phyloP scores from a whole-genome alignment of 306 rosid species.

The Casuarina glauca region DNA sequence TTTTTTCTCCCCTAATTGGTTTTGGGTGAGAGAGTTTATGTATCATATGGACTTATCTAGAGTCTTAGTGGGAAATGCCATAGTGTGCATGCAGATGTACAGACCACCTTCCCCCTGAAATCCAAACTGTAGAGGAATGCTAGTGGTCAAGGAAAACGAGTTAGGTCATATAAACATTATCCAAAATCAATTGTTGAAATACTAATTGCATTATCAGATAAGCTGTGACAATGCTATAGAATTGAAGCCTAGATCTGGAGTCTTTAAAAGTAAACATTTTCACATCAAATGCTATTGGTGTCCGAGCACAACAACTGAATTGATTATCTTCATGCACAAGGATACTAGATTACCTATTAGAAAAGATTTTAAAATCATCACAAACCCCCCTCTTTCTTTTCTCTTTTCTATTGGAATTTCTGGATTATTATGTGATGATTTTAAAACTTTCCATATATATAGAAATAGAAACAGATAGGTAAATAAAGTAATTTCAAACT shows the following conservation, averaged over 20 bases:
- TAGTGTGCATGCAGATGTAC: neutral
- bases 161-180: neutral
- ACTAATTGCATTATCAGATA: neutral
- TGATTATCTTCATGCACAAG: no score
- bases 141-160: neutral
- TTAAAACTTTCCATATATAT: no score
- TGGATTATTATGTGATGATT: no score
- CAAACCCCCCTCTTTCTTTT: no score
- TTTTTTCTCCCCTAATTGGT: slow-evolving; percentile 14
- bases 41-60: slow-evolving; percentile 12
- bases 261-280: neutral
- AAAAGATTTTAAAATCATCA: no score
- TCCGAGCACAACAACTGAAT: no score
- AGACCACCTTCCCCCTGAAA: neutral
- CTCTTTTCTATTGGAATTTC: no score
- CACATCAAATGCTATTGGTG: neutral
- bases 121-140: neutral
- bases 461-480: no score
- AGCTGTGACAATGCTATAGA: neutral
- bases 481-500: no score
- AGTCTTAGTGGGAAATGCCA: slow-evolving; percentile 1
- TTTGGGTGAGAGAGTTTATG: slow-evolving; percentile 15
- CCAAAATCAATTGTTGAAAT: neutral
- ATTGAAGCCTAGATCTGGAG: neutral
- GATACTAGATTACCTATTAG: no score